A percentile compares a stretch with the other conserved stretches of the same genome.
These are phyloP conservation scores for Microdochium paspali DNA, from an alignment of 2,329 filamentous ascomycete genomes.

Conservation along the genomic window DNA sequence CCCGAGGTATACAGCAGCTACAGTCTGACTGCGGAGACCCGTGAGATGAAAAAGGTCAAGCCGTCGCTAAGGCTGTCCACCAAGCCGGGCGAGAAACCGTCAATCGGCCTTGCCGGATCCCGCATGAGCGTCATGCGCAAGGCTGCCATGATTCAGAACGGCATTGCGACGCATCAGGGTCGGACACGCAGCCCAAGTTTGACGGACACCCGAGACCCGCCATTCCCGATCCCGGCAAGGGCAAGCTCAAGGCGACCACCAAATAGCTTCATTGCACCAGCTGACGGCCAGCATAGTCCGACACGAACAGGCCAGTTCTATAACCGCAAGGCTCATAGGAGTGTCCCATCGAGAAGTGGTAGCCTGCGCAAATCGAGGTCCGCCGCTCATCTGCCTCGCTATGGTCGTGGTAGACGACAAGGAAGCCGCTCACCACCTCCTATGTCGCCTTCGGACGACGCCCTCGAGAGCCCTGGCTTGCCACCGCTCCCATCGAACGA, in stretches of 20 bases:
- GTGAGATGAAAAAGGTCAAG: conserved; percentile 18
- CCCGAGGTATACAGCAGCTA: conserved; percentile 37
- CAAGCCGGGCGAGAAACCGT: conserved; percentile 26
- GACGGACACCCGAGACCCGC: conserved; percentile 55
- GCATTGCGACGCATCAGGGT: conserved; percentile 58
- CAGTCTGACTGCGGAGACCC: conserved; percentile 19
- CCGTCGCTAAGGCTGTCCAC: conserved; percentile 14
- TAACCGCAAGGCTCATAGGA: conserved; percentile 39
- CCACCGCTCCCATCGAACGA: conserved; percentile 67
- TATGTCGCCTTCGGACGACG: conserved; percentile 57
- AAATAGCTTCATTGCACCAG: conserved; percentile 52
- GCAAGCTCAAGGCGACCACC: conserved; percentile 75
- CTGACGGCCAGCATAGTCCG: conserved; percentile 71
- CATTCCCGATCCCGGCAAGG: conserved; percentile 84
- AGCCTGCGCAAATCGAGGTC: conserved; percentile 80
- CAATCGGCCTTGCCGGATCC: conserved; percentile 25
- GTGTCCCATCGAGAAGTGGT: conserved; percentile 42
- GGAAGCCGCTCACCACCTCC: conserved; percentile 54
- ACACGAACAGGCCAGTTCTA: conserved; percentile 50
- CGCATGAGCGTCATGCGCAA: conserved; percentile 61
- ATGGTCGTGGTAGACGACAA: conserved; percentile 37
- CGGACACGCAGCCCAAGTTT: conserved; percentile 58
- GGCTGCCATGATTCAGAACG: conserved; percentile 71
- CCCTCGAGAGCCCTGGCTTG: conserved; percentile 59
- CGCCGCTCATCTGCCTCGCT: conserved; percentile 59